Evolutionary conservation across 2,329 filamentous ascomycete genomes (phyloP), one percentile per base, ranked within the genome.

Genomic region (Dothideomycetes sp.): DNA sequence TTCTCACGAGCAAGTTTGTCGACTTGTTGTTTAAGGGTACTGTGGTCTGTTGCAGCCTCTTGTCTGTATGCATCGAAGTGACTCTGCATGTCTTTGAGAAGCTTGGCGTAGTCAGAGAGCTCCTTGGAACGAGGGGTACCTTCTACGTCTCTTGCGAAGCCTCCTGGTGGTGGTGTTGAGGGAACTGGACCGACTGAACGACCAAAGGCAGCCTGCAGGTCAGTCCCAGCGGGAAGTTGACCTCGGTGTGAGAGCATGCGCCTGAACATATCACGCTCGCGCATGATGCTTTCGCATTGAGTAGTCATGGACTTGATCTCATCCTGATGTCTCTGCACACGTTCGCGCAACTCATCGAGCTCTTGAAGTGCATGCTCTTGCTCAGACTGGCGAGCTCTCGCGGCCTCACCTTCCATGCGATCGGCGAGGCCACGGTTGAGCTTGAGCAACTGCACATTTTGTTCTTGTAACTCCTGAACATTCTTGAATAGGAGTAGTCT

Each of bases 191-290:
- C 76, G 22, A 82, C 64, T 13, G 83, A 84, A 51, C 80, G 78
- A 1, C 82, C 84, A 55, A 93, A 80, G 35, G 79, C 70, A 1
- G 80, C 80, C 12, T 74, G 72, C 29, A 82, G 68, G 45, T 87
- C 81, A 10, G 58, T 74, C 57, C 56, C 73, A 54, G 55, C 70
- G 58, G 64, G 79, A 61, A 73, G 44, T 44, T 78, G 74, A 13
- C 78, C 76, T 44, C 78, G 73, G 47, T 91, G 84, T 50, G 89
- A 84, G 20, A 95, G 74, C 69, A 96, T 88, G 38, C 88, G 86
- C 16, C 89, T 80, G 79, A 95, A 96, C 77, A 95, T 95, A 58
- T 98, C 89, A 47, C 91, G 81, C 64, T 98, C 91, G 53, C 87
- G 85, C 58, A 91, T 86, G 60, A 94, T 94, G 59, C 85, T 94